These are phyloP conservation scores for Suillus americanus DNA, from an alignment of 768 basidiomycete genomes.

Conservation along the genomic window DNA sequence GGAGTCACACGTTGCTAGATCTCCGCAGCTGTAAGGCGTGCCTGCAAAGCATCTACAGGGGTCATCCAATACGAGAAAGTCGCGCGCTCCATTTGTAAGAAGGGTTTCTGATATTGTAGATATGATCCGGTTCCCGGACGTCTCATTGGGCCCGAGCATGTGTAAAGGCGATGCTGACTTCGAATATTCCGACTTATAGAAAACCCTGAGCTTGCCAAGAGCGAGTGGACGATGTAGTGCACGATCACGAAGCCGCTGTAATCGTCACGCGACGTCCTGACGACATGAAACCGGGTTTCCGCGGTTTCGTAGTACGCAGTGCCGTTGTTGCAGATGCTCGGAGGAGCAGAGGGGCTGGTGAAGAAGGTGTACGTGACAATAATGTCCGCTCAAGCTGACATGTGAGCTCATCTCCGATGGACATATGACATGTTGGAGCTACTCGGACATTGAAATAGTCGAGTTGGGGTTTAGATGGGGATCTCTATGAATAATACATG, in stretches of 20 bases:
- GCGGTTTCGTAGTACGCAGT: constrained; percentile 18
- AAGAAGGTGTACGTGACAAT: constrained; percentile 7
- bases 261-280: constrained; percentile 1
- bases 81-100: constrained; percentile 22
- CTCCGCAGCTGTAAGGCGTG: constrained; percentile 34
- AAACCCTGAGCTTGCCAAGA: constrained; percentile 9
- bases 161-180: constrained; percentile 31
- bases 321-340: constrained; percentile 23
- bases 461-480: constrained; percentile 3
- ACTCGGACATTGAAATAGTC: constrained; percentile 3
- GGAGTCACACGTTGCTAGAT: constrained; percentile 24
- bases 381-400: constrained; percentile 5
- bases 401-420: constrained; percentile 1
- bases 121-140: constrained; percentile 32
- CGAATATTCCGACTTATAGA: constrained; percentile 32
- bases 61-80: constrained; percentile 19
- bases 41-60: constrained; percentile 26
- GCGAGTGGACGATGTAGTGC: constrained; percentile 8
- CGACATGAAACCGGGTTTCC: constrained; percentile 13
- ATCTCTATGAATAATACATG: constrained; percentile 4
- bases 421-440: not conserved
- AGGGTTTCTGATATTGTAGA: constrained; percentile 37
- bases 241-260: constrained; percentile 12
- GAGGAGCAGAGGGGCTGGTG: constrained; percentile 17
- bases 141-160: constrained; percentile 19